These are phyloP conservation scores for Aspergillus texensis DNA, from an alignment of 2,329 filamentous ascomycete species.

Conservation along the genomic window DNA sequence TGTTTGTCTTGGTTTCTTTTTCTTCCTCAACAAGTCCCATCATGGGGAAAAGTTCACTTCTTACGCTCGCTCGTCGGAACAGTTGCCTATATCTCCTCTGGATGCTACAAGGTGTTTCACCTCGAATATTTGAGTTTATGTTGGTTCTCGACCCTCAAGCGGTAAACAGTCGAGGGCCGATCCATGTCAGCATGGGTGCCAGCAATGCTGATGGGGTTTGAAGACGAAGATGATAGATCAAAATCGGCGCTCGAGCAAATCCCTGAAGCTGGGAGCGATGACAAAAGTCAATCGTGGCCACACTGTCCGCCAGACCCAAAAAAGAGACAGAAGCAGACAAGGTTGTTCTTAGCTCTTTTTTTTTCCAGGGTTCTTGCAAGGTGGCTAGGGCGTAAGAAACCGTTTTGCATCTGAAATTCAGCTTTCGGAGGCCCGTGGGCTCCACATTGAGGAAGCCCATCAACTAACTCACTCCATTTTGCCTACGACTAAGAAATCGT, in stretches of 20 bases:
- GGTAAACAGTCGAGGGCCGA: not conserved
- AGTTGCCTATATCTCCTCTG: not conserved
- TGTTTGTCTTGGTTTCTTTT: not conserved
- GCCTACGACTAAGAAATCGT: slow-evolving; percentile 12
- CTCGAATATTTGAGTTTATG: not conserved
- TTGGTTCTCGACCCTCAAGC: not conserved
- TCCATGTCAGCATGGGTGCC: not conserved
- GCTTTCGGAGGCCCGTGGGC: slow-evolving; percentile 15
- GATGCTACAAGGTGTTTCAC: not conserved
- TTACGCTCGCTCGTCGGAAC: not conserved
- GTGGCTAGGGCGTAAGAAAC: slow-evolving; percentile 11
- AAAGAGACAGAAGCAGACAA: slow-evolving; percentile 9
- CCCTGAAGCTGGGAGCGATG: not conserved
- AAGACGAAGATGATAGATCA: slow-evolving; percentile 19
- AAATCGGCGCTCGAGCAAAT: slow-evolving; percentile 19
- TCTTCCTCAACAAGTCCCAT: not conserved
- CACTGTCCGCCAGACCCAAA: slow-evolving; percentile 14
- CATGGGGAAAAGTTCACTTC: not conserved
- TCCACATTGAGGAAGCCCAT: slow-evolving; percentile 15
- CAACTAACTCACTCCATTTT: slow-evolving; percentile 16
- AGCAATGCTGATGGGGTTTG: not conserved
- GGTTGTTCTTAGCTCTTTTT: not conserved
- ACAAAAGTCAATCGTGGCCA: slow-evolving; percentile 1
- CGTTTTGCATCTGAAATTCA: slow-evolving; percentile 22
- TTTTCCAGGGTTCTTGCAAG: slow-evolving; percentile 6